phyloP scores from a whole-genome alignment of 1,284 basidiomycete genomes.

The Amylostereum areolatum region DNA sequence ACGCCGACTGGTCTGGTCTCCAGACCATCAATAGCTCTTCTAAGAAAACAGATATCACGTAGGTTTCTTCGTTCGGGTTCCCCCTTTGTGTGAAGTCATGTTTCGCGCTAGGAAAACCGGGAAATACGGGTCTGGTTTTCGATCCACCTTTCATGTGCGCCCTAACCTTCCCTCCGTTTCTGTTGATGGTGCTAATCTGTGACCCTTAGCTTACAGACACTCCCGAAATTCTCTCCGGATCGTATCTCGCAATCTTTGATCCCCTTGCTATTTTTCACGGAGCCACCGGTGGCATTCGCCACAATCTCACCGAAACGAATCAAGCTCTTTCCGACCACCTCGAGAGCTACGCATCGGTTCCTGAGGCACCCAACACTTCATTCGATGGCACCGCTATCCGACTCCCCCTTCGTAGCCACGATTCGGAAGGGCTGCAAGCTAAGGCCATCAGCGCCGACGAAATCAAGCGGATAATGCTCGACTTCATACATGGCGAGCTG shows the following conservation, averaged over 20 bases:
- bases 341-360: constrained; percentile 22
- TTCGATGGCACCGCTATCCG: constrained; percentile 38
- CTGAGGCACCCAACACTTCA: neutral
- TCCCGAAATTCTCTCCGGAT: constrained; percentile 41
- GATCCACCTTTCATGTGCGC: constrained; percentile 44
- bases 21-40: constrained; percentile 38
- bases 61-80: constrained; percentile 10
- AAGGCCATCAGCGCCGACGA: constrained; percentile 24
- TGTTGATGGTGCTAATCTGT: neutral
- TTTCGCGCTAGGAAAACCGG: constrained; percentile 38
- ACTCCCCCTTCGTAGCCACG: constrained; percentile 33
- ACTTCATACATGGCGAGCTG: constrained; percentile 38
- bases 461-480: constrained; percentile 29
- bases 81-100: neutral
- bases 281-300: constrained; percentile 23
- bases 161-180: neutral
- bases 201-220: constrained; percentile 49
- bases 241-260: constrained; percentile 36
- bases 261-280: constrained; percentile 31
- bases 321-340: constrained; percentile 25
- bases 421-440: constrained; percentile 29
- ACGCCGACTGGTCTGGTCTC: constrained; percentile 39
- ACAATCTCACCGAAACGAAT: constrained; percentile 20
- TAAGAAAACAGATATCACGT: constrained; percentile 38
- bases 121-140: constrained; percentile 49